phyloP scores from a whole-genome alignment of 345 rosid genomes.

The Trapa bicornis region DNA sequence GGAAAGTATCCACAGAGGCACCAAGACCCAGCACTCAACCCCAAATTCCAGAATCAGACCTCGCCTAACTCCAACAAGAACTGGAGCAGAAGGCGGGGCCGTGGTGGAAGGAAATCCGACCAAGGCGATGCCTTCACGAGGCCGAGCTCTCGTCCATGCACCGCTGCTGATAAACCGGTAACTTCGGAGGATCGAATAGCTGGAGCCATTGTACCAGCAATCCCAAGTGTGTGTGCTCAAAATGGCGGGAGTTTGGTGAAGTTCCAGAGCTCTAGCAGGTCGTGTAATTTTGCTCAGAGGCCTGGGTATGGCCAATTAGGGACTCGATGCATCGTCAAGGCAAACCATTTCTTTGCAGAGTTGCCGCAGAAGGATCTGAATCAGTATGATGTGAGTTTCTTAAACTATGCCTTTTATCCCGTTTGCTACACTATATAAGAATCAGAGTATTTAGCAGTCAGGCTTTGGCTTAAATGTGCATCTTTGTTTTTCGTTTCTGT shows the following conservation, averaged over 20 bases:
- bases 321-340: constrained; percentile 90
- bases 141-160: constrained; percentile 92
- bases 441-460: too few species aligned
- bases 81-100: constrained; percentile 79
- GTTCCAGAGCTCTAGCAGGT: constrained; percentile 58
- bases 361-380: constrained; percentile 83
- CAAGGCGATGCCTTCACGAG: constrained; percentile 74
- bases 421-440: background rate
- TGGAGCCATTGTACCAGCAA: constrained; percentile 17
- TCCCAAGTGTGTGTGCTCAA: constrained; percentile 22
- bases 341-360: constrained; percentile 92
- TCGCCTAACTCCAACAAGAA: constrained; percentile 58
- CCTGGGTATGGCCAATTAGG: constrained; percentile 90
- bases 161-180: constrained; percentile 44
- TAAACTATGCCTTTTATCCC: constrained; percentile 7
- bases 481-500: background rate
- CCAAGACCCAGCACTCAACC: constrained; percentile 18
- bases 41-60: constrained; percentile 20
- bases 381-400: constrained; percentile 79
- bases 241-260: constrained; percentile 41
- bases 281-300: constrained; percentile 58
- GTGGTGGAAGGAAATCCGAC: constrained; percentile 93
- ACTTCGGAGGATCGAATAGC: constrained; percentile 15
- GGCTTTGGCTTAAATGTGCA: background rate
- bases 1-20: constrained; percentile 51